phyloP scores from a whole-genome alignment of 345 rosid species.

The Anacardium occidentale region DNA sequence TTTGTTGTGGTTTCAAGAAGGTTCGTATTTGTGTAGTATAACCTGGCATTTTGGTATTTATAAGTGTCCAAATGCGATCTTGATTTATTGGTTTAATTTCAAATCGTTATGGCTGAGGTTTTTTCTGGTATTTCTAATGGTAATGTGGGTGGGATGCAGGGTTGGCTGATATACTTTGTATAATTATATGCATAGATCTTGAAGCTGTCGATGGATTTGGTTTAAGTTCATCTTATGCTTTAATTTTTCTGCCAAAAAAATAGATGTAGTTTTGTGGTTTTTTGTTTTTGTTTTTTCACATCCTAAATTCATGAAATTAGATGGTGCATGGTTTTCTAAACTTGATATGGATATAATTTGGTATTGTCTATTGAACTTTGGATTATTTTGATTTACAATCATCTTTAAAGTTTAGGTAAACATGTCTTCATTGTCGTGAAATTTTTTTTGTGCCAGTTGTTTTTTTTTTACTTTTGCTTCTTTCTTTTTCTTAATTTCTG shows the following conservation, averaged over 20 bases:
- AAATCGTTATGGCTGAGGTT: background rate
- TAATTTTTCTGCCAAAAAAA: background rate
- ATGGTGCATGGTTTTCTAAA: background rate
- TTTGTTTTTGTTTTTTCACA: too few species aligned
- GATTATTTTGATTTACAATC: background rate
- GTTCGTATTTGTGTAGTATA: background rate
- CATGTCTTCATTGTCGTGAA: background rate
- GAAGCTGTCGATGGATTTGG: background rate
- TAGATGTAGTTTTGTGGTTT: background rate
- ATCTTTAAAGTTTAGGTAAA: background rate
- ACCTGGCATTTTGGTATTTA: background rate
- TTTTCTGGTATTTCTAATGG: background rate
- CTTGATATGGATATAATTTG: background rate
- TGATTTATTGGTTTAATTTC: background rate
- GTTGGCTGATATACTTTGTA: background rate
- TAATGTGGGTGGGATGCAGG: background rate
- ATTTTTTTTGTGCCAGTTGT: background rate
- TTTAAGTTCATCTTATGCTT: background rate
- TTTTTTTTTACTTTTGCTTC: background rate
- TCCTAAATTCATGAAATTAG: background rate
- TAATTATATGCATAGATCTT: constrained; percentile 1
- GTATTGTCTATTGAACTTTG: background rate
- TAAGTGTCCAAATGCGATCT: background rate
- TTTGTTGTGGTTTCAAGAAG: background rate
- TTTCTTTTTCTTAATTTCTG: background rate